Evolutionary conservation across 2,329 filamentous ascomycete genomes (phyloP).

Genomic region (Trichocomaceae sp.): DNA sequence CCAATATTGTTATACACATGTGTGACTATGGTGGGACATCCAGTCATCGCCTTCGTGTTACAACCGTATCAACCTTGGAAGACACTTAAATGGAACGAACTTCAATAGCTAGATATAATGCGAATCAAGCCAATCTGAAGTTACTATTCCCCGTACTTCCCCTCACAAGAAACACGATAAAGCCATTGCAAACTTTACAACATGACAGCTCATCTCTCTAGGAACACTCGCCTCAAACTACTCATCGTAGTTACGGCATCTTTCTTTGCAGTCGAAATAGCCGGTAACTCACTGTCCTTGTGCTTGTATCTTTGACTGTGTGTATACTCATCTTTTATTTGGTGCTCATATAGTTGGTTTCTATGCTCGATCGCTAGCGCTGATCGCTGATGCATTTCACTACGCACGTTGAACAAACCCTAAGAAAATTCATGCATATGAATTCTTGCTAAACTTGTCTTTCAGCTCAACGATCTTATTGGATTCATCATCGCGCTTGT

Average conservation of each 20-base stretch:
- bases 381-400: slow-evolving; percentile 73
- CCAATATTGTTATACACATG: not conserved
- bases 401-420: slow-evolving; percentile 48
- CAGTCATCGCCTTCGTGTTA: not conserved
- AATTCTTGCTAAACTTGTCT: slow-evolving; percentile 31
- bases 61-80: not conserved
- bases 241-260: slow-evolving; percentile 42
- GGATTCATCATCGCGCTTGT: slow-evolving; percentile 61
- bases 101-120: not conserved
- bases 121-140: not conserved
- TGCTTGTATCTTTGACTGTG: not conserved
- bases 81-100: not conserved
- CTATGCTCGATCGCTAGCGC: slow-evolving; percentile 62
- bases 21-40: not conserved
- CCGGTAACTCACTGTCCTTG: slow-evolving; percentile 22
- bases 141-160: not conserved
- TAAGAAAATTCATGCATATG: not conserved
- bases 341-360: slow-evolving; percentile 50
- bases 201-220: slow-evolving; percentile 10
- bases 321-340: not conserved
- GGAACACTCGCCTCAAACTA: slow-evolving; percentile 19
- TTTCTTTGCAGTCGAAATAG: slow-evolving; percentile 45
- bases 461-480: slow-evolving; percentile 58
- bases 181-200: not conserved
- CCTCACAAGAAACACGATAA: not conserved